phyloP scores from a whole-genome alignment of 192 early-diverging fungal genomes.

The Coemansia sp. region DNA sequence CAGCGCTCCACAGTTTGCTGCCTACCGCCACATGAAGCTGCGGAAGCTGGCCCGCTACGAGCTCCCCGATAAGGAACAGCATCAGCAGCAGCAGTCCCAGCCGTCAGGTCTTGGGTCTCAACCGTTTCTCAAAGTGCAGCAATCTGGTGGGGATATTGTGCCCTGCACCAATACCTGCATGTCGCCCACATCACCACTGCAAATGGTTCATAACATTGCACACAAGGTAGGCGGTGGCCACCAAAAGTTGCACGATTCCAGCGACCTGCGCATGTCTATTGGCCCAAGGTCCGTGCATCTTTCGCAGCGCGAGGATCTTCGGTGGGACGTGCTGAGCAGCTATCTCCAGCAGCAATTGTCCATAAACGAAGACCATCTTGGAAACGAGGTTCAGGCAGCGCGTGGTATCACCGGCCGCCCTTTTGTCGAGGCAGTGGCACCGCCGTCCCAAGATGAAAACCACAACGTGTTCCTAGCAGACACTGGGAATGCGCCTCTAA shows the following conservation, averaged over 20 bases:
- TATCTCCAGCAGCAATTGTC: slow-evolving; percentile 42
- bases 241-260: background rate
- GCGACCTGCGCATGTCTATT: background rate
- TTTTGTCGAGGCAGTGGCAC: slow-evolving; percentile 14
- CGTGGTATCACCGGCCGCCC: slow-evolving; percentile 22
- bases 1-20: slow-evolving; percentile 38
- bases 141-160: slow-evolving; percentile 3
- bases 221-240: background rate
- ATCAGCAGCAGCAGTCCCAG: slow-evolving; percentile 4
- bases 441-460: background rate
- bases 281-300: slow-evolving; percentile 31
- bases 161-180: background rate
- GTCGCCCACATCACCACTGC: slow-evolving; percentile 15
- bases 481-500: slow-evolving; percentile 14
- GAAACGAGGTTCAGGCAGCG: slow-evolving; percentile 36
- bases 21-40: slow-evolving; percentile 36
- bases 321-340: slow-evolving; percentile 44
- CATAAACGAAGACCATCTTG: slow-evolving; percentile 33
- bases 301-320: slow-evolving; percentile 41
- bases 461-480: slow-evolving; percentile 15
- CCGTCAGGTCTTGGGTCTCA: background rate
- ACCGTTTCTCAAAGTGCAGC: background rate
- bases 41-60: slow-evolving; percentile 37
- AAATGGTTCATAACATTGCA: slow-evolving; percentile 13
- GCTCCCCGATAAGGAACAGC: background rate